These are phyloP conservation scores for Sherardia arvensis DNA, from an alignment of 257 asterid genomes.

Conservation along the genomic window DNA sequence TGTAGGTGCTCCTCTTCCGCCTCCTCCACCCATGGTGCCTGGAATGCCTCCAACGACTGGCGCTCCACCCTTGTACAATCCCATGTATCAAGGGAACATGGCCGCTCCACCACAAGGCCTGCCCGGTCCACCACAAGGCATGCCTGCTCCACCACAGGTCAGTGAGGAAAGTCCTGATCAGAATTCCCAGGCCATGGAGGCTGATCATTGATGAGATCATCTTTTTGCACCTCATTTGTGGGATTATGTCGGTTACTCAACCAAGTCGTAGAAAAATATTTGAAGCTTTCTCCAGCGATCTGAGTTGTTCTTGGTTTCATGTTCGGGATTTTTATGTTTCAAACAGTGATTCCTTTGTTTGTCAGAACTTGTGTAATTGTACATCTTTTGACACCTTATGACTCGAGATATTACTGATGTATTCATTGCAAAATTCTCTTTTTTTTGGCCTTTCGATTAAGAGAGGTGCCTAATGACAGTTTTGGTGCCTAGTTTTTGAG, in stretches of 20 bases:
- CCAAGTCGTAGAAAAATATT: background rate
- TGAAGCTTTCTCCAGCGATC: background rate
- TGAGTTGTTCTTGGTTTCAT: background rate
- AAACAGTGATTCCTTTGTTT: background rate
- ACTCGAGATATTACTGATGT: background rate
- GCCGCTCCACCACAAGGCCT: conserved; percentile 30
- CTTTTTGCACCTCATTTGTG: background rate
- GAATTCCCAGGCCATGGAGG: conserved; percentile 35
- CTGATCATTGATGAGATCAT: conserved; percentile 28
- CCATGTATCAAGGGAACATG: conserved; percentile 40
- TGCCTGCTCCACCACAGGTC: conserved; percentile 29
- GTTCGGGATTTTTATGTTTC: background rate
- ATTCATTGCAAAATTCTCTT: no score
- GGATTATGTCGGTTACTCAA: background rate
- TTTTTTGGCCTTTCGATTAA: no score
- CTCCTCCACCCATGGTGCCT: conserved; percentile 33
- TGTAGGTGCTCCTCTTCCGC: conserved; percentile 20
- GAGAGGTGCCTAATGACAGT: no score
- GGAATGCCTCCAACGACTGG: conserved; percentile 47
- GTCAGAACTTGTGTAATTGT: background rate
- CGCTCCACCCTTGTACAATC: conserved; percentile 38
- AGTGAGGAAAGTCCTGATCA: conserved; percentile 38
- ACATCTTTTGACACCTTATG: background rate
- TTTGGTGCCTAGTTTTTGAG: no score
- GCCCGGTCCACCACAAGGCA: conserved; percentile 32